These are phyloP conservation scores for Boehmeria nivea DNA, from an alignment of 306 rosid genomes.

Conservation along the genomic window DNA sequence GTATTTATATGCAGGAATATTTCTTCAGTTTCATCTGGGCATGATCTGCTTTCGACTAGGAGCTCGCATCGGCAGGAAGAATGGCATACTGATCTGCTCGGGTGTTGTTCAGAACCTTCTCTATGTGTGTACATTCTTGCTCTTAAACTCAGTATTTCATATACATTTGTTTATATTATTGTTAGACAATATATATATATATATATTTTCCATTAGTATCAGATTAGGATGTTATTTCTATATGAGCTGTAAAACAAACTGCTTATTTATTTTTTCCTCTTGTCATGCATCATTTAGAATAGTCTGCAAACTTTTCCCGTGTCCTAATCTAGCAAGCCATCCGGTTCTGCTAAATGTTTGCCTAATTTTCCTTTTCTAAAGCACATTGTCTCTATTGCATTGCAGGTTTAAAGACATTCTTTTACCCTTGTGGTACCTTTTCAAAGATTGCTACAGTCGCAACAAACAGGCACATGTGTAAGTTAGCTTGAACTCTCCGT, in stretches of 20 bases:
- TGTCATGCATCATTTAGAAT: no score
- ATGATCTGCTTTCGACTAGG: constrained; percentile 54
- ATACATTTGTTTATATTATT: constrained; percentile 3
- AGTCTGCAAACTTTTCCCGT: no score
- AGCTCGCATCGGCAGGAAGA: constrained; percentile 59
- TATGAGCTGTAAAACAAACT: no score
- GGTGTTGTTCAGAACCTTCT: constrained; percentile 88
- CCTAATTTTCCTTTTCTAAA: background rate
- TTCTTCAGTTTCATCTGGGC: constrained; percentile 56
- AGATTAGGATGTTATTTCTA: no score
- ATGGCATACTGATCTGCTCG: constrained; percentile 93
- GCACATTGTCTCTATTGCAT: no score
- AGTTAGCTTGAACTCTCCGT: constrained; percentile 43
- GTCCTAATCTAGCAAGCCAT: no score
- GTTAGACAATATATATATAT: background rate
- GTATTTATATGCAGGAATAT: constrained; percentile 32
- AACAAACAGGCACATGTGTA: constrained; percentile 74
- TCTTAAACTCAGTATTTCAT: background rate
- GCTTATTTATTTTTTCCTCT: no score
- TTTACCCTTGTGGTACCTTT: constrained; percentile 93
- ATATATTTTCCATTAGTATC: no score
- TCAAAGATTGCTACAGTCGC: constrained; percentile 87
- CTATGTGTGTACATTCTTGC: constrained; percentile 60
- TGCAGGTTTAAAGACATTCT: constrained; percentile 85
- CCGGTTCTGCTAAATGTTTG: no score